Conservation (phyloP, 2,329 filamentous ascomycete species). For the Metarhizium robertsii region DNA sequence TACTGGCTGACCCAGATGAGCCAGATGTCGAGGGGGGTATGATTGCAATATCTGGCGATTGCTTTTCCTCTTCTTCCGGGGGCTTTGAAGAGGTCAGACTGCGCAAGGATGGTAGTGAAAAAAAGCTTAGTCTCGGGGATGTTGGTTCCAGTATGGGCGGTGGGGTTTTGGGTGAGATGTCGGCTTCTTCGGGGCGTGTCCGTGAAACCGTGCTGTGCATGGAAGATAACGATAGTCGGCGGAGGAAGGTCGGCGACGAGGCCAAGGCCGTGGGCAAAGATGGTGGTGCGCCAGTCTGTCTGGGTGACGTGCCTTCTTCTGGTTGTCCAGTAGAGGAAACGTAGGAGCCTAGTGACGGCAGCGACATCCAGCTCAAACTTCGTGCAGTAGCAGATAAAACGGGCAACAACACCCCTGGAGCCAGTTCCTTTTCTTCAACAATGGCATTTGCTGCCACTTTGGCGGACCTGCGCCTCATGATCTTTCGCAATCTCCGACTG, state of each 20-base stretch:
- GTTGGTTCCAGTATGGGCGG: neutral
- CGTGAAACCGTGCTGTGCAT: neutral
- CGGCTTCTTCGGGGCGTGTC: neutral
- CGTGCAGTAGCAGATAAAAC: neutral
- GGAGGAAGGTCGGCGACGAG: neutral
- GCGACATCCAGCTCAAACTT: conserved; percentile 1
- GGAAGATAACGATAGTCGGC: neutral
- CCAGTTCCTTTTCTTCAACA: neutral
- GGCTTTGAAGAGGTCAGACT: neutral
- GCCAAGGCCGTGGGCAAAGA: neutral
- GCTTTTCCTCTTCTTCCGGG: neutral
- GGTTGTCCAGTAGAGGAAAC: neutral
- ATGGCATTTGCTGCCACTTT: neutral
- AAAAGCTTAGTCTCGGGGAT: conserved; percentile 1
- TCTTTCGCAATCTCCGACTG: neutral
- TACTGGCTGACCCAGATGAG: neutral
- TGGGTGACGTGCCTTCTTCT: neutral
- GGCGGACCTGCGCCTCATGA: neutral
- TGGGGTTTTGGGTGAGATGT: neutral
- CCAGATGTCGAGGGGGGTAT: neutral
- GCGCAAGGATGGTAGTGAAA: neutral
- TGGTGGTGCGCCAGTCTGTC: neutral
- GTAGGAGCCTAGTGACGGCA: neutral
- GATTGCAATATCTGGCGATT: neutral
- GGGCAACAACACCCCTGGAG: neutral